Base-by-base conservation (phyloP, 2,329 filamentous ascomycete species). In the Fusarium nodosum region DNA sequence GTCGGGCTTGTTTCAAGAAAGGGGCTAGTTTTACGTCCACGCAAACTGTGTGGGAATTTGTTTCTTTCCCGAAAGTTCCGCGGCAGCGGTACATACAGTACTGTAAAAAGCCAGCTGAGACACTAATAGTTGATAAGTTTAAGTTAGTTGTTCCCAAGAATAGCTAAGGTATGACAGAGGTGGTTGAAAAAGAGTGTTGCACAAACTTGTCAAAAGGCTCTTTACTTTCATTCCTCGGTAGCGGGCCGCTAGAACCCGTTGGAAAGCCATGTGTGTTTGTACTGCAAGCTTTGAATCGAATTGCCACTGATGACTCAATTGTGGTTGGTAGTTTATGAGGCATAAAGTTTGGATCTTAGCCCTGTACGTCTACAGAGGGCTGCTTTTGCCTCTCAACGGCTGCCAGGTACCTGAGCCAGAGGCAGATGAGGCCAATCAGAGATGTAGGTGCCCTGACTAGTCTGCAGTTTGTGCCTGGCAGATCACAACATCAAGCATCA, bases 1-100 rank as follows among this genome's bases (percentile, higher is more conserved):
- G 60, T 61, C 36, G 65, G 56, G 13, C 51, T 62, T 72, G 69
- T 72, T 74, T 73, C 69, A 73, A 53, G 44, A 55, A 64, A 46
- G 56, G 45, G 50, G 51, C 50, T 56, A 54, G 33, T 18, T 13
- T 22, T 45, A 24, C 34, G 33, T 34, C n/a, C 31, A 46, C 15
- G 38, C 31, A 59, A 28, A n/a, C 30, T 50, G 55, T 60, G 67
- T 57, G 63, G 69, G 44, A 70, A 58, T 66, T 59, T 63, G 52
- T 59, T 64, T 64, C 16, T 30, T 36, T 15, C 22, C 26, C 38
- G 58, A n/a, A 39, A 18, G 18, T 31, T 38, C n/a, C 22, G 24
- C n/a, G 18, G 26, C 15, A 31, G 30, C 42, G 42, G 42, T 48
- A 31, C 39, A 41, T 48, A 31, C 34, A 41, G 36, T 20, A 22